A percentile compares a stretch with the other conserved stretches of the same genome.
Evolutionary conservation across 257 asterid species (phyloP).

Genomic region (Handroanthus guayacan): DNA sequence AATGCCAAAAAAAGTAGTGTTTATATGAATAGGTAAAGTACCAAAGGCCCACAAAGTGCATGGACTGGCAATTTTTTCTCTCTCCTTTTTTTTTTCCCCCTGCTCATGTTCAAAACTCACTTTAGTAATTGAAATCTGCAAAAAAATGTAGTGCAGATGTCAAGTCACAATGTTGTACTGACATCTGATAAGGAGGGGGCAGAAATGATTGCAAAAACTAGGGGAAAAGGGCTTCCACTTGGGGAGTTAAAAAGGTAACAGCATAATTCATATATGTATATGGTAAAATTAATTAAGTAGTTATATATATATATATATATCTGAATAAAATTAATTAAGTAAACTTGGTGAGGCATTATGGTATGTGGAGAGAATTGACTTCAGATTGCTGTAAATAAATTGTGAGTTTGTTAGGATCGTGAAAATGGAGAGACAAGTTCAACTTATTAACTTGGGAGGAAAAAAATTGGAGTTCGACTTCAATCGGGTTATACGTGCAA

Average conservation of each 20-base stretch:
- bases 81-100: background rate
- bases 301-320: background rate
- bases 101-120: slow-evolving; percentile 16
- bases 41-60: slow-evolving; percentile 38
- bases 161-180: slow-evolving; percentile 33
- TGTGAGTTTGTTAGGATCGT: too few relatives aligned
- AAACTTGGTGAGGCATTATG: too few relatives aligned
- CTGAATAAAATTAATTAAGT: too few relatives aligned
- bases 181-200: slow-evolving; percentile 36
- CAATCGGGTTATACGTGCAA: too few relatives aligned
- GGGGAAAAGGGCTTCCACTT: slow-evolving; percentile 35
- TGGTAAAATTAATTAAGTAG: background rate
- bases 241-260: slow-evolving; percentile 27
- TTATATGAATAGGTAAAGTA: slow-evolving; percentile 40
- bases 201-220: slow-evolving; percentile 43
- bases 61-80: slow-evolving; percentile 19
- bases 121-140: slow-evolving; percentile 27
- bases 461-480: too few relatives aligned
- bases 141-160: slow-evolving; percentile 24
- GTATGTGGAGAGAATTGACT: too few relatives aligned
- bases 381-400: too few relatives aligned
- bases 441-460: too few relatives aligned
- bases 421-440: too few relatives aligned
- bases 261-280: background rate
- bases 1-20: slow-evolving; percentile 40